Base-by-base conservation (phyloP, 306 rosid genomes). In the Neltuma alba region DNA sequence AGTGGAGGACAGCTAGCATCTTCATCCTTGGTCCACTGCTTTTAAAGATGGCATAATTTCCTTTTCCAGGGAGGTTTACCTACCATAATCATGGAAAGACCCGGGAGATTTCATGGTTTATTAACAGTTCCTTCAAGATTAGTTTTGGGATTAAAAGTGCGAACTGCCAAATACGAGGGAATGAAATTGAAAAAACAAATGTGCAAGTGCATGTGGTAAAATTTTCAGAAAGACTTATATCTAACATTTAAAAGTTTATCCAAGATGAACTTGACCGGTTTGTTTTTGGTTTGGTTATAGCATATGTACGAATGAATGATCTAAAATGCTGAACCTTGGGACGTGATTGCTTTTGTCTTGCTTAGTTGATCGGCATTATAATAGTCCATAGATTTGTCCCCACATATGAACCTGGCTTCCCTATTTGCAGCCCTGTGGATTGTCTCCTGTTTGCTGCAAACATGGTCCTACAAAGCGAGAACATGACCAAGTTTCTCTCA, bases 11-110 rank as follows among this genome's bases (percentile, higher is more conserved):
- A 82, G 84, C 84, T 79, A 84, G 79, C 61, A 36, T 70, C 48
- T 42, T 21, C 77, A 71, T 72, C 70, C 58, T 76, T 76, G 84
- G 86, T 79, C 84, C 84, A 66, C 66, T 76, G 66, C 61, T 68
- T 47, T 64, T 69, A 28, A 65, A 84, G 61, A n/a, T 67, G 62
- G 69, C 50, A 21, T 66, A 30, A 25, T 48, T 74, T 79, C 83
- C 70, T 37, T 79, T 65, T 54, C 79, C 41, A 30, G 16, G 67
- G 40, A 54, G 85, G 72, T 77, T 57, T 13, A 85, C 78, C 85
- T 41, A 74, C 65, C 79, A 30, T 58, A 6, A 63, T 66, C 67
- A 67, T 74, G 69, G 28, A 42, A 57, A 42, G 54, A 76, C 63
- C 71, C 21, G 37, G 34, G 27, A 50, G 33, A 23, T 70, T 21